Percentiles rank a stretch among this genome's conserved stretches.
These are phyloP conservation scores for Kalmusia sp. DNA, from an alignment of 2,329 filamentous ascomycete species.

Conservation along the genomic window DNA sequence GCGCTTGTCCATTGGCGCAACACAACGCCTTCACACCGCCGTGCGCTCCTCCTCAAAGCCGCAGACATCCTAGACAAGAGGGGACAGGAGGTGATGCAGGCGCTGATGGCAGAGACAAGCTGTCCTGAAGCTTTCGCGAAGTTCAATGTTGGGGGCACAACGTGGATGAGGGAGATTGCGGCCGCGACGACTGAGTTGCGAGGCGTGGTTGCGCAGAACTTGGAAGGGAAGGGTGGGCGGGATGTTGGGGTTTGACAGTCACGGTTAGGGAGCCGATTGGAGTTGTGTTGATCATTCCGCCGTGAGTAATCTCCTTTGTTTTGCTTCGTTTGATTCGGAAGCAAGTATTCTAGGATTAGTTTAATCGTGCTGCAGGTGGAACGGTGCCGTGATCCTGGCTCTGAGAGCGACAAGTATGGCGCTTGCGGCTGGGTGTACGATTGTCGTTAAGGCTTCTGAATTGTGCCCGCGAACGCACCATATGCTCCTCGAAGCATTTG, in stretches of 20 bases:
- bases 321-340: slow-evolving; percentile 33
- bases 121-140: slow-evolving; percentile 47
- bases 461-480: slow-evolving; percentile 31
- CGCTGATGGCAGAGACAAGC: slow-evolving; percentile 65
- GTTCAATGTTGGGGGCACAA: slow-evolving; percentile 46
- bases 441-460: slow-evolving; percentile 38
- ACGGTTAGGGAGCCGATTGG: slow-evolving; percentile 77
- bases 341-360: too few relatives aligned
- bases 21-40: slow-evolving; percentile 65
- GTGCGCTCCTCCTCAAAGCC: slow-evolving; percentile 72
- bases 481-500: slow-evolving; percentile 26
- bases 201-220: slow-evolving; percentile 50
- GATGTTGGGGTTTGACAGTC: slow-evolving; percentile 64
- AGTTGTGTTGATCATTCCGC: slow-evolving; percentile 76
- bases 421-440: slow-evolving; percentile 62
- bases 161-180: slow-evolving; percentile 58
- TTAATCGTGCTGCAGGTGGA: too few relatives aligned
- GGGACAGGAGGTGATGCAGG: slow-evolving; percentile 64
- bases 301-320: slow-evolving; percentile 61
- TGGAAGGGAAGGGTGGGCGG: slow-evolving; percentile 53
- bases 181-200: slow-evolving; percentile 23
- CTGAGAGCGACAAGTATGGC: slow-evolving; percentile 54
- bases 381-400: slow-evolving; percentile 55
- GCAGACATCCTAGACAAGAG: slow-evolving; percentile 67
- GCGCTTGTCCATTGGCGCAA: slow-evolving; percentile 74